Conservation (phyloP, 2,329 filamentous ascomycete species). For the Fusarium sulawesiense region DNA sequence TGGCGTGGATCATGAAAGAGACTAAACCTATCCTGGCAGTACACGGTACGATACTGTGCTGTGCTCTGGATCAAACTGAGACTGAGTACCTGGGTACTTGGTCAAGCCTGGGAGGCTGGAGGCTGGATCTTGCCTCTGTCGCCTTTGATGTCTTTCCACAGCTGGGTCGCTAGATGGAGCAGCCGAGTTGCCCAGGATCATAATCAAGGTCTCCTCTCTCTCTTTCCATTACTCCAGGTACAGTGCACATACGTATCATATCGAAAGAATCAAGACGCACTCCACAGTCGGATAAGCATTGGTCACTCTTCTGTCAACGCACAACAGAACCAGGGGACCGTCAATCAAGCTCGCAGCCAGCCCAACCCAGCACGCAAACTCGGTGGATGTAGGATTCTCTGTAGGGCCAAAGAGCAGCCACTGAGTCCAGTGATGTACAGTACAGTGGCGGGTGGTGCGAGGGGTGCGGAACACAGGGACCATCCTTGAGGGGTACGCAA, state of each 20-base stretch:
- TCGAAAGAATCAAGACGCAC: constrained; percentile 13
- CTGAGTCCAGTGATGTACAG: background rate
- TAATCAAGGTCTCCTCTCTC: constrained; percentile 22
- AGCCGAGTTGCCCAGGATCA: background rate
- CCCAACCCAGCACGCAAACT: constrained; percentile 31
- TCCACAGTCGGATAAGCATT: constrained; percentile 46
- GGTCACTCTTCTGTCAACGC: constrained; percentile 45
- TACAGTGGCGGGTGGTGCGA: constrained; percentile 43
- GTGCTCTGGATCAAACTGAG: constrained; percentile 24
- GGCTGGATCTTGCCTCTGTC: constrained; percentile 20
- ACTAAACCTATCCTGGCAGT: constrained; percentile 14
- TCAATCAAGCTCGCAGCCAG: constrained; percentile 35
- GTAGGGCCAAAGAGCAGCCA: constrained; percentile 37
- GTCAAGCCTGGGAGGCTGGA: background rate
- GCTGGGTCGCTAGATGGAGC: constrained; percentile 5
- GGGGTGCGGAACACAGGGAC: constrained; percentile 41
- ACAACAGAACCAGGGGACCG: constrained; percentile 41
- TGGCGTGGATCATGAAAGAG: constrained; percentile 24
- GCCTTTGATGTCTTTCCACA: constrained; percentile 25
- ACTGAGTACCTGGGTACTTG: constrained; percentile 16
- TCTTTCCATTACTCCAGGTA: background rate
- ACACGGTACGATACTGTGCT: constrained; percentile 36
- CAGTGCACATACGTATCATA: background rate
- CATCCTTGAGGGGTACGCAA: constrained; percentile 44
- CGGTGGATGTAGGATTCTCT: constrained; percentile 42